phyloP scores from a whole-genome alignment of 2,329 filamentous ascomycete genomes.

The Fusarium longipes region DNA sequence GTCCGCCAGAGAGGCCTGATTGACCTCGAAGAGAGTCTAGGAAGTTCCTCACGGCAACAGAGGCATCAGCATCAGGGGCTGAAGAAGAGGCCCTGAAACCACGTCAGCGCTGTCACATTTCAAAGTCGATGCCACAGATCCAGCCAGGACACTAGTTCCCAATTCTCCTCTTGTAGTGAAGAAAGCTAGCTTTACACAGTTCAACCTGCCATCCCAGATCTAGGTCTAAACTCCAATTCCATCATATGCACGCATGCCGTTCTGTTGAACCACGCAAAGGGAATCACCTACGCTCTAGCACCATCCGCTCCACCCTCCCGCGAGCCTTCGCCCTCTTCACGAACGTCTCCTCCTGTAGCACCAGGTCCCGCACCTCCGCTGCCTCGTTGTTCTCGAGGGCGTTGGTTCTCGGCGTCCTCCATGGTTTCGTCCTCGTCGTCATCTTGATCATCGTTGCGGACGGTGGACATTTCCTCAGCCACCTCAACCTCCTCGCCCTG shows the following conservation, averaged over 20 bases:
- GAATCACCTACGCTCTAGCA: constrained; percentile 95
- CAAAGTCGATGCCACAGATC: constrained; percentile 36
- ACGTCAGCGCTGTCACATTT: constrained; percentile 57
- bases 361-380: constrained; percentile 85
- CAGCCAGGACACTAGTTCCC: constrained; percentile 45
- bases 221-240: constrained; percentile 38
- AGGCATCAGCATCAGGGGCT: constrained; percentile 77
- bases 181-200: constrained; percentile 51
- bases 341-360: constrained; percentile 90
- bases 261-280: constrained; percentile 47
- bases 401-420: constrained; percentile 74
- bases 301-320: constrained; percentile 96
- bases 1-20: constrained; percentile 54
- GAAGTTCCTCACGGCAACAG: constrained; percentile 86
- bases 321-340: constrained; percentile 88
- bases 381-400: constrained; percentile 67
- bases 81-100: constrained; percentile 67
- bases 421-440: constrained; percentile 65
- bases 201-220: constrained; percentile 43
- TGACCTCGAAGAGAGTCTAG: constrained; percentile 80
- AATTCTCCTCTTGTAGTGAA: constrained; percentile 46
- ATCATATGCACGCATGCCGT: constrained; percentile 39
- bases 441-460: constrained; percentile 61
- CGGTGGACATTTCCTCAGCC: constrained; percentile 73
- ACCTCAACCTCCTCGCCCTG: constrained; percentile 92